Evolutionary conservation across 495 filamentous ascomycete species (phyloP), one percentile per base, ranked within the genome.

Genomic region (Apodospora peruviana): DNA sequence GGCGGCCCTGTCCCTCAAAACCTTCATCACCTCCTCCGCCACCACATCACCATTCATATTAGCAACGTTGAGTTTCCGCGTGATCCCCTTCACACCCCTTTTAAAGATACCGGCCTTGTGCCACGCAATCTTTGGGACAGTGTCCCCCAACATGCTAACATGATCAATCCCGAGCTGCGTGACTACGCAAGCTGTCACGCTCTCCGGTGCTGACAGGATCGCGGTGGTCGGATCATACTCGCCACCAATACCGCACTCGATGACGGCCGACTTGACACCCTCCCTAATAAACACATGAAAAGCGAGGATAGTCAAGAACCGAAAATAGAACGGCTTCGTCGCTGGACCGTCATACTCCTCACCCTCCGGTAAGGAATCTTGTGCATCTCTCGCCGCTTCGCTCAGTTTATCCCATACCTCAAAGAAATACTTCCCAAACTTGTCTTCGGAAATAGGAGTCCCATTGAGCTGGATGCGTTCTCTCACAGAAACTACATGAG

Each of bases 391-490:
- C n/a, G 70, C 73, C 0, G 66, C 61, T 8, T 50, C 45, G 0
- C 67, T 69, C 3, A 86, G 58, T 3, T 67, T 60, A 19, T 83
- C 79, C 82, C 82, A 88, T 0, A 87, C 71, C 35, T 86, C 76
- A 54, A 79, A 85, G 58, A 89, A 80, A 51, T 86, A 84, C 36
- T 53, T 56, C 3, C 79, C 69, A 48, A 90, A 88, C 2, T 70
- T 36, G 0, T 60, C 65, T 43, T 72, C 64, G 0, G 70, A 58
- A 5, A 89, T 66, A 0, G 80, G 75, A 1, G 21, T 14, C 0
- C 73, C 72, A 55, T 86, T 66, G 18, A 90, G 70, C 32, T 73
- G 71, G 50, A 88, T 86, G 47, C 86, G 76, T 57, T 88, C 84
- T 17, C 80, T 74, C 23, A 83, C 75, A 4, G 64, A 61, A 12